Evolutionary conservation across 495 filamentous ascomycete genomes (phyloP).

Genomic region (Penicillium simplicissimum): DNA sequence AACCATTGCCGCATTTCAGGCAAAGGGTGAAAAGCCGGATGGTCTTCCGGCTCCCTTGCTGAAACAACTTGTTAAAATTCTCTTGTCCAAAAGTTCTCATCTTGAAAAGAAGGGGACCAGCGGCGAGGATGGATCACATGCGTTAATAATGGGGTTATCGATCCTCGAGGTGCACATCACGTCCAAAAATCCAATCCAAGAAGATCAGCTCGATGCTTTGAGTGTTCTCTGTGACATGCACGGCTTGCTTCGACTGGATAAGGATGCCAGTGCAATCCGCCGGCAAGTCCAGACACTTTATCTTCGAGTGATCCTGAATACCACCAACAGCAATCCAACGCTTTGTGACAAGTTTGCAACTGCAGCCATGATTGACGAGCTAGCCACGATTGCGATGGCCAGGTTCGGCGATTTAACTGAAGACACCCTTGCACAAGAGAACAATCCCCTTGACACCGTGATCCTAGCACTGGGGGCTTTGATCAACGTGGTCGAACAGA

Average conservation of each 20-base stretch:
- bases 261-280: constrained; percentile 11
- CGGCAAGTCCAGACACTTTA: constrained; percentile 34
- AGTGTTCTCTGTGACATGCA: constrained; percentile 32
- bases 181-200: constrained; percentile 22
- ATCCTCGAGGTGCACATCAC: constrained; percentile 64
- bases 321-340: constrained; percentile 76
- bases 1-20: constrained; percentile 29
- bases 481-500: constrained; percentile 87
- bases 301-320: constrained; percentile 78
- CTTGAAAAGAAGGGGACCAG: neutral
- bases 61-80: constrained; percentile 27
- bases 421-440: constrained; percentile 45
- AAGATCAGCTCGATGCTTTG: constrained; percentile 29
- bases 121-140: constrained; percentile 15
- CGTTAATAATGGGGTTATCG: constrained; percentile 49
- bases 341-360: constrained; percentile 67
- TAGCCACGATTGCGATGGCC: constrained; percentile 53
- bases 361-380: constrained; percentile 53
- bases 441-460: constrained; percentile 63
- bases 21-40: constrained; percentile 27
- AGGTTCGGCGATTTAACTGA: constrained; percentile 41
- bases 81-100: constrained; percentile 20
- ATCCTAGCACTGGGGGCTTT: constrained; percentile 80
- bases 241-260: constrained; percentile 26
- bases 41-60: constrained; percentile 29